phyloP scores from a whole-genome alignment of 169 alveolate genomes.

The Plasmodium inui region DNA sequence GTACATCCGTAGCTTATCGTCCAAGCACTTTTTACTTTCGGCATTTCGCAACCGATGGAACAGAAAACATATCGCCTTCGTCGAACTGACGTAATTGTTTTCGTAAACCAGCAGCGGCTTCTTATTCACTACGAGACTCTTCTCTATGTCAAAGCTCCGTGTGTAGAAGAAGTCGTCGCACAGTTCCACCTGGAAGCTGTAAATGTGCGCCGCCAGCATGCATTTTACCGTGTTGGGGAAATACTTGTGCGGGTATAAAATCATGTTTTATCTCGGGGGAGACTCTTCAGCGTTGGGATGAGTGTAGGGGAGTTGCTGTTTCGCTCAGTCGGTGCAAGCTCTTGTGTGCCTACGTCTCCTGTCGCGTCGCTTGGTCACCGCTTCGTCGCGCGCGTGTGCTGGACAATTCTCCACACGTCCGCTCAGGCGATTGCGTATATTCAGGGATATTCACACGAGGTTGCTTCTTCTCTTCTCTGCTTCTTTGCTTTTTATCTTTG shows the following conservation, averaged over 20 bases:
- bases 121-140: constrained; percentile 18
- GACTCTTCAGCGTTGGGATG: not conserved
- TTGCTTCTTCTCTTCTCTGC: not conserved
- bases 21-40: constrained; percentile 3
- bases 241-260: constrained; percentile 51
- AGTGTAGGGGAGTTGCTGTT: not conserved
- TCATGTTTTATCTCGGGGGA: not conserved
- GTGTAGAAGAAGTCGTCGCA: constrained; percentile 61
- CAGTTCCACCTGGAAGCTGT: constrained; percentile 43
- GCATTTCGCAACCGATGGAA: constrained; percentile 66
- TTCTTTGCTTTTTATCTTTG: no score
- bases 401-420: not conserved
- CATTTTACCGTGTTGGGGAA: constrained; percentile 49
- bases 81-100: constrained; percentile 43
- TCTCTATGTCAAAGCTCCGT: constrained; percentile 28
- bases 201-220: constrained; percentile 72
- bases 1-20: constrained; percentile 27
- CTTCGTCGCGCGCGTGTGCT: not conserved
- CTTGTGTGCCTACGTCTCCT: not conserved
- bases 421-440: not conserved
- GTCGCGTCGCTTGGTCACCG: not conserved
- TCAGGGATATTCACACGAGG: not conserved
- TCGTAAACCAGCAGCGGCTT: constrained; percentile 55
- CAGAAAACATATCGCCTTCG: constrained; percentile 71
- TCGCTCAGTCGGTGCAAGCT: not conserved